Evolutionary conservation across 2,329 filamentous ascomycete species (phyloP).

Genomic region (Diplocarpon mali): DNA sequence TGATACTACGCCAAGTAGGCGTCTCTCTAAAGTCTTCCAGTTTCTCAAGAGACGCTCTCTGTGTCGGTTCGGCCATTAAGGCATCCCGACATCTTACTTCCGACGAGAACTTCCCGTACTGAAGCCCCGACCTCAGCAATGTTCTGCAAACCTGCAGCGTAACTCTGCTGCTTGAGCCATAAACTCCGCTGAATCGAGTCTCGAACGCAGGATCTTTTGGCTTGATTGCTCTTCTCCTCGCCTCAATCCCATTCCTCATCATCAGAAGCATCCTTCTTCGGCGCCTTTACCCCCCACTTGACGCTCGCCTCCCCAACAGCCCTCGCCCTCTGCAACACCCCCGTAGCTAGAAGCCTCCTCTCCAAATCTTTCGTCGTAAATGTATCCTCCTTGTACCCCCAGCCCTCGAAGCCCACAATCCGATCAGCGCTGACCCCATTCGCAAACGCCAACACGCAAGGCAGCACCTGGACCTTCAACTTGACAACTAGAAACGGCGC

Average conservation of each 20-base stretch:
- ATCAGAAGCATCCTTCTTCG: conserved; percentile 33
- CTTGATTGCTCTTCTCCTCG: not conserved
- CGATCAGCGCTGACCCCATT: conserved; percentile 43
- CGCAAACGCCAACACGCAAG: conserved; percentile 46
- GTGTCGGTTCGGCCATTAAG: too few species aligned
- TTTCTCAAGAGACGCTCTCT: too few species aligned
- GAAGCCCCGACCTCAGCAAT: too few species aligned
- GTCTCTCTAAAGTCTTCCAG: too few species aligned
- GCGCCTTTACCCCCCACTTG: conserved; percentile 24
- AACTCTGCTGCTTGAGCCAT: too few species aligned
- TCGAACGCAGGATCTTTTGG: not conserved
- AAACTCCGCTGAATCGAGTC: too few species aligned
- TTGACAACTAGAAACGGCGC: conserved; percentile 48
- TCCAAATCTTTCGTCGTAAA: conserved; percentile 45
- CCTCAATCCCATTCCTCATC: conserved; percentile 38
- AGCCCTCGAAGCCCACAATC: conserved; percentile 47
- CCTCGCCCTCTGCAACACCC: conserved; percentile 41
- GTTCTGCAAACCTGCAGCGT: too few species aligned
- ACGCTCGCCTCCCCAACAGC: conserved; percentile 34
- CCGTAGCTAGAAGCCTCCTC: conserved; percentile 36
- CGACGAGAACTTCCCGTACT: too few species aligned
- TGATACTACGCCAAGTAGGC: too few species aligned
- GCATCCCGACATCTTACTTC: too few species aligned
- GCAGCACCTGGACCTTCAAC: conserved; percentile 44
- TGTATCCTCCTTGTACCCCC: conserved; percentile 39